These are phyloP conservation scores for Cercospora beticola DNA, from an alignment of 2,329 filamentous ascomycete genomes.

Conservation along the genomic window DNA sequence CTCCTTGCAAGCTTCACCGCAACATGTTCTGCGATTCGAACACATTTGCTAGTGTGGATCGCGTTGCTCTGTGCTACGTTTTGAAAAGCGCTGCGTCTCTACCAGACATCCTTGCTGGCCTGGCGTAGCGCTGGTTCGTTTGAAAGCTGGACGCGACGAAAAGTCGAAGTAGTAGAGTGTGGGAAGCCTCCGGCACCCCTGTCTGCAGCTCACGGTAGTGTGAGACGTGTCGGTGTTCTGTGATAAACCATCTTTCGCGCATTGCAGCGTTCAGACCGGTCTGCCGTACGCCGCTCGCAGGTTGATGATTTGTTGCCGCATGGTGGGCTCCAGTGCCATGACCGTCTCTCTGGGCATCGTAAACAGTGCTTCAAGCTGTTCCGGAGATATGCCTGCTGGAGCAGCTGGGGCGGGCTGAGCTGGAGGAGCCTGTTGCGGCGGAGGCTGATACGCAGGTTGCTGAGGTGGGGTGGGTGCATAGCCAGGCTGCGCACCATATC, in stretches of 20 bases:
- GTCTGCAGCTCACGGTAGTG: background rate
- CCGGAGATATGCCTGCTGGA: slow-evolving; percentile 54
- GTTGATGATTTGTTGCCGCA: slow-evolving; percentile 75
- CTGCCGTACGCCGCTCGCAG: slow-evolving; percentile 63
- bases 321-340: slow-evolving; percentile 62
- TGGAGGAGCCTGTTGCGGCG: slow-evolving; percentile 45
- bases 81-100: background rate
- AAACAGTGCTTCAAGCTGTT: slow-evolving; percentile 76
- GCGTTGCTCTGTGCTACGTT: background rate
- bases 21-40: slow-evolving; percentile 1
- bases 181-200: background rate
- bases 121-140: background rate
- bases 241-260: background rate
- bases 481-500: slow-evolving; percentile 41
- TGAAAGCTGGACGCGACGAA: background rate
- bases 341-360: slow-evolving; percentile 77
- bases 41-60: background rate
- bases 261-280: slow-evolving; percentile 3
- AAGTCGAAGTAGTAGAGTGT: background rate
- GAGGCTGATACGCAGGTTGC: slow-evolving; percentile 39
- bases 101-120: background rate
- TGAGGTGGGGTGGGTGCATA: slow-evolving; percentile 47
- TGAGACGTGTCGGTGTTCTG: background rate
- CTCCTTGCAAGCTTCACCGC: background rate
- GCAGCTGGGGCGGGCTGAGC: slow-evolving; percentile 48